Percentiles rank a stretch among this genome's conserved stretches.
Conservation (phyloP, 1,284 basidiomycete genomes). For the Leccinum griseonigrum region DNA sequence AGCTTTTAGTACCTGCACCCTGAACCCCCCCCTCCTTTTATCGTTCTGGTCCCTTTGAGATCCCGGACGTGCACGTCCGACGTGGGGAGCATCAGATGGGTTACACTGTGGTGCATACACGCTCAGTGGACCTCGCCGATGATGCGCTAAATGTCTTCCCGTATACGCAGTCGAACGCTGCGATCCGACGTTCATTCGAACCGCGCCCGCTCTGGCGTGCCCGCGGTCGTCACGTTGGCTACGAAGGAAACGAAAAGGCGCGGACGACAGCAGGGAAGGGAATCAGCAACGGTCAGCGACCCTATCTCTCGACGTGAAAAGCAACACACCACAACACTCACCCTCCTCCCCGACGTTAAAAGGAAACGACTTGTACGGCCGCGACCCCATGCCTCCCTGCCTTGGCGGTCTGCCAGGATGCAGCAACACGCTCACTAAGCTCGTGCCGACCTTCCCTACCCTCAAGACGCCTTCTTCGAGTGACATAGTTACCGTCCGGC, state of each 20-base stretch:
- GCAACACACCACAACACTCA: conserved; percentile 28
- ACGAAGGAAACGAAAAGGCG: not conserved
- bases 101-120: not conserved
- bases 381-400: conserved; percentile 79
- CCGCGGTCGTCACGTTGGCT: conserved; percentile 72
- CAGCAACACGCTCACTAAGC: conserved; percentile 79
- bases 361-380: conserved; percentile 81
- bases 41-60: not conserved
- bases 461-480: conserved; percentile 80
- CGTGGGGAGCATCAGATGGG: not conserved
- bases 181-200: conserved; percentile 85
- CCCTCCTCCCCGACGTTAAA: conserved; percentile 72
- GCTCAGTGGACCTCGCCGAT: not conserved
- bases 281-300: not conserved
- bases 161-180: conserved; percentile 78
- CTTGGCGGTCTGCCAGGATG: conserved; percentile 88
- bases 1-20: not conserved
- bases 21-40: not conserved
- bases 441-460: conserved; percentile 89
- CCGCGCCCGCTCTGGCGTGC: conserved; percentile 68
- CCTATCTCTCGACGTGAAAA: too few species aligned
- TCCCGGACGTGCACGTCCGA: not conserved
- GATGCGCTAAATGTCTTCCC: conserved; percentile 79
- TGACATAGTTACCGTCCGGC: conserved; percentile 89
- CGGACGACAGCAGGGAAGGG: not conserved